Percentiles rank a stretch among this genome's conserved stretches.
These are phyloP conservation scores for Cynara cardunculus DNA, from an alignment of 129 eudicot species.

Conservation along the genomic window DNA sequence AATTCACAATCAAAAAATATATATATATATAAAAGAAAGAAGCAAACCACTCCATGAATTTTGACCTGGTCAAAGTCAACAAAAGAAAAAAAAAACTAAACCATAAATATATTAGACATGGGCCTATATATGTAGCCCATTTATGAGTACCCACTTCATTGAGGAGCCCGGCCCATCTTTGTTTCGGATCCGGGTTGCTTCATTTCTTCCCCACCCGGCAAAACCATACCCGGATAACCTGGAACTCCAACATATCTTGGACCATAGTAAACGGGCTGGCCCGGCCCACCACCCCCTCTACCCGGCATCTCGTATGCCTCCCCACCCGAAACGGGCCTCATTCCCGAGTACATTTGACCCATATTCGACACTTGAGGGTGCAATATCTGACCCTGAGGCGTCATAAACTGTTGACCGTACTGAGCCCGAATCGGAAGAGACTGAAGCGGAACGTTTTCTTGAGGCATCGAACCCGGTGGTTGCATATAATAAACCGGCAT, in stretches of 20 bases:
- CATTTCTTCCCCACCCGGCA: slow-evolving; percentile 51
- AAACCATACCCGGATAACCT: slow-evolving; percentile 60
- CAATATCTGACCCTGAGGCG: slow-evolving; percentile 50
- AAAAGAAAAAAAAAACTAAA: not conserved
- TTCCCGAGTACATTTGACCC: slow-evolving; percentile 52
- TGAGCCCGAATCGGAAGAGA: slow-evolving; percentile 42
- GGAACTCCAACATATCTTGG: slow-evolving; percentile 52
- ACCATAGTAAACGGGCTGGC: slow-evolving; percentile 61
- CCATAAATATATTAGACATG: slow-evolving; percentile 10
- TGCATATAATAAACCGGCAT: slow-evolving; percentile 63
- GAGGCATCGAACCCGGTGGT: slow-evolving; percentile 45
- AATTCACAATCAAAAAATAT: slow-evolving; percentile 8
- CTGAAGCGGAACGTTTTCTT: slow-evolving; percentile 34
- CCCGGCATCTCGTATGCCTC: slow-evolving; percentile 46
- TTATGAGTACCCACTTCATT: slow-evolving; percentile 15
- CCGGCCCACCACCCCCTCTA: slow-evolving; percentile 38
- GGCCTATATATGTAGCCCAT: slow-evolving; percentile 8
- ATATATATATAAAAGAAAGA: not conserved
- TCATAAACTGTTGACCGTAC: slow-evolving; percentile 49
- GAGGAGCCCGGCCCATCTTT: slow-evolving; percentile 47
- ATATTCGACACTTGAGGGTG: slow-evolving; percentile 42
- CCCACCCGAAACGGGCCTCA: slow-evolving; percentile 36
- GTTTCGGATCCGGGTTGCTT: slow-evolving; percentile 35
- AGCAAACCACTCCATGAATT: slow-evolving; percentile 18
- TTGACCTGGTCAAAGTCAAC: slow-evolving; percentile 20